Percentiles rank a stretch among this genome's conserved stretches.
Conservation (phyloP, 2,329 filamentous ascomycete genomes). For the Drechslerella dactyloides region DNA sequence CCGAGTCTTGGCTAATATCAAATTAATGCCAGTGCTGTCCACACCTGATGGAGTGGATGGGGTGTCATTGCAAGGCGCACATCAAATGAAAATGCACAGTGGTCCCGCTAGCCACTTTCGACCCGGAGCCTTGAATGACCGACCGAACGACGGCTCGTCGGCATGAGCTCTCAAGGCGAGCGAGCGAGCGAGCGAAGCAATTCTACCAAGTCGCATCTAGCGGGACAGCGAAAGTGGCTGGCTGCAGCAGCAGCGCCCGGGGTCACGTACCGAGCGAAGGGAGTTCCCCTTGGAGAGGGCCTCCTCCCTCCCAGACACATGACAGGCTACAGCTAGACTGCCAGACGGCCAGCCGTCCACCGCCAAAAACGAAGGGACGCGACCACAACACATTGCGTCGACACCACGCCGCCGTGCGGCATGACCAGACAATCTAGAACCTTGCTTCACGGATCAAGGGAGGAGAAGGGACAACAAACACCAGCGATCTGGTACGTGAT, state of each 20-base stretch:
- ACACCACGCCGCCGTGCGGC: not conserved
- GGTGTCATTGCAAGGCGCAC: slow-evolving; percentile 4
- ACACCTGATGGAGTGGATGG: not conserved
- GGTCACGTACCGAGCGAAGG: slow-evolving; percentile 35
- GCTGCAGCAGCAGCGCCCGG: slow-evolving; percentile 27
- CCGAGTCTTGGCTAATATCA: slow-evolving; percentile 32
- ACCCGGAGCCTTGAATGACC: slow-evolving; percentile 22
- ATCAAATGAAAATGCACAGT: slow-evolving; percentile 3
- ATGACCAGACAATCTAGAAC: slow-evolving; percentile 44
- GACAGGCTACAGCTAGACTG: slow-evolving; percentile 8
- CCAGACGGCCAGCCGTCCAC: not conserved
- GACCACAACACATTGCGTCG: slow-evolving; percentile 29
- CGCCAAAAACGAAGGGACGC: slow-evolving; percentile 11
- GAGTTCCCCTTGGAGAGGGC: slow-evolving; percentile 49
- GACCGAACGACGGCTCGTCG: slow-evolving; percentile 31
- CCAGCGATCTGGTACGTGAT: slow-evolving; percentile 20
- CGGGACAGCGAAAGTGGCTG: slow-evolving; percentile 15
- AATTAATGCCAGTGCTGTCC: slow-evolving; percentile 7
- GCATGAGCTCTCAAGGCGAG: slow-evolving; percentile 42
- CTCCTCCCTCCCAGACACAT: slow-evolving; percentile 39
- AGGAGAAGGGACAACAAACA: slow-evolving; percentile 2
- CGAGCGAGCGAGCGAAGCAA: slow-evolving; percentile 9
- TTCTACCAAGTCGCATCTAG: slow-evolving; percentile 45
- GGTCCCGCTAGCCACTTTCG: slow-evolving; percentile 37
- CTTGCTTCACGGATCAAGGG: slow-evolving; percentile 3